Evolutionary conservation across 108 stramenopile species (phyloP).

Genomic region (Hondaea fermentalgiana): DNA sequence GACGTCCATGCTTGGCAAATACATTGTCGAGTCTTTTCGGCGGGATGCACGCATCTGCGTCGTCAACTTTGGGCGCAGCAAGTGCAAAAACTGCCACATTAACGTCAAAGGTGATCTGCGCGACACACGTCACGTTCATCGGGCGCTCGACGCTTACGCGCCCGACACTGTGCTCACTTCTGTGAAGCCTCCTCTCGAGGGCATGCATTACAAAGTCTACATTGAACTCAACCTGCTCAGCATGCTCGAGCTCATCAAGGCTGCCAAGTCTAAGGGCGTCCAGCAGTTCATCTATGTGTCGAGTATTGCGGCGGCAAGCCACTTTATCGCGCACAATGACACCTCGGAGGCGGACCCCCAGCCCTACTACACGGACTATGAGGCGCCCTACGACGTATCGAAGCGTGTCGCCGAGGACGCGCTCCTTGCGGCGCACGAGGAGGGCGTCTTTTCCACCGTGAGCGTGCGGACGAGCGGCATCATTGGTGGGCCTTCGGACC

Average conservation of each 20-base stretch:
- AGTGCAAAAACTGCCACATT: background rate
- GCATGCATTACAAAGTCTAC: background rate
- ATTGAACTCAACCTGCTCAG: slow-evolving; percentile 6
- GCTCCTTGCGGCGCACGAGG: background rate
- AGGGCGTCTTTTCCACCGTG: background rate
- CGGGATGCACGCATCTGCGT: background rate
- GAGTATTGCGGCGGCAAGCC: background rate
- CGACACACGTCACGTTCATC: background rate
- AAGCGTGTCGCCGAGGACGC: slow-evolving; percentile 10
- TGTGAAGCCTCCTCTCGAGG: background rate
- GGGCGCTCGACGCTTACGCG: background rate
- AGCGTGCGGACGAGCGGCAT: slow-evolving; percentile 10
- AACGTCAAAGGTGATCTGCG: slow-evolving; percentile 3
- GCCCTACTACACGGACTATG: background rate
- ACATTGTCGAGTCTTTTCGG: background rate
- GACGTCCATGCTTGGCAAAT: slow-evolving; percentile 11
- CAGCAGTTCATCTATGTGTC: slow-evolving; percentile 7
- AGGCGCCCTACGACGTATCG: slow-evolving; percentile 11
- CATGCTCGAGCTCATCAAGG: slow-evolving; percentile 6
- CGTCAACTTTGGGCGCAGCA: background rate
- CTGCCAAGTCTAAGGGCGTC: background rate
- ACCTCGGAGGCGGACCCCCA: background rate
- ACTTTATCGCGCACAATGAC: background rate
- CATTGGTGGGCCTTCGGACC: background rate
- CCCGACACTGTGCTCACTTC: background rate